Conservation (phyloP, 257 asterid genomes). For the Nicotiana attenuata region DNA sequence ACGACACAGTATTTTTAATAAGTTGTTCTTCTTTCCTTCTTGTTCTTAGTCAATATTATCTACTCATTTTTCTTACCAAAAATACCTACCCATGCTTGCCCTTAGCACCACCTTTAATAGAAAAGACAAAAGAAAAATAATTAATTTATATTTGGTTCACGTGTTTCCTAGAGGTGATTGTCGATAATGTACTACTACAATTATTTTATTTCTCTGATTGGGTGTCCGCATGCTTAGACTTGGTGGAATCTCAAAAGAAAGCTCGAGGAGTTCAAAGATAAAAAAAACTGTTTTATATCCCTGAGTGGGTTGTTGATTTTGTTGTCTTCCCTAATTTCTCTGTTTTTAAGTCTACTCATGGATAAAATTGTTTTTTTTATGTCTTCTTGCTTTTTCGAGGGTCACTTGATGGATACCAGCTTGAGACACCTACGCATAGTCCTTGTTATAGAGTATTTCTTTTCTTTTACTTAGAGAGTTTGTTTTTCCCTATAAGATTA, state of each 20-base stretch:
- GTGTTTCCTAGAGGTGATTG: not conserved
- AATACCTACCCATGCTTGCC: too few species aligned
- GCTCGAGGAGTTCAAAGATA: not conserved
- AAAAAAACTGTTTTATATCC: not conserved
- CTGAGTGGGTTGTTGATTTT: not conserved
- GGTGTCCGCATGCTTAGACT: not conserved
- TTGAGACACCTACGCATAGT: too few species aligned
- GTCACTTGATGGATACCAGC: not conserved
- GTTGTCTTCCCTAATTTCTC: not conserved
- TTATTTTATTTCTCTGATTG: not conserved
- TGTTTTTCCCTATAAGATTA: too few species aligned
- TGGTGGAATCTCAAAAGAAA: not conserved
- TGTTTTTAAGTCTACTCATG: not conserved
- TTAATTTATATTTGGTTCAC: not conserved
- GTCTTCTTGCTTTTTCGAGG: not conserved
- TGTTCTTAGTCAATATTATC: too few species aligned
- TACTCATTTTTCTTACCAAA: too few species aligned
- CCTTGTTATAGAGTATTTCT: too few species aligned
- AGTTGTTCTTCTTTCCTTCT: too few species aligned
- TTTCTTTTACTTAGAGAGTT: too few species aligned
- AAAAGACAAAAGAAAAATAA: too few species aligned
- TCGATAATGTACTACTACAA: not conserved
- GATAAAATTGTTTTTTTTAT: not conserved
- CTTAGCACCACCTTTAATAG: too few species aligned
- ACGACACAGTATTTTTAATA: too few species aligned